phyloP scores from a whole-genome alignment of 495 filamentous ascomycete species.

The Cercophora sp. region DNA sequence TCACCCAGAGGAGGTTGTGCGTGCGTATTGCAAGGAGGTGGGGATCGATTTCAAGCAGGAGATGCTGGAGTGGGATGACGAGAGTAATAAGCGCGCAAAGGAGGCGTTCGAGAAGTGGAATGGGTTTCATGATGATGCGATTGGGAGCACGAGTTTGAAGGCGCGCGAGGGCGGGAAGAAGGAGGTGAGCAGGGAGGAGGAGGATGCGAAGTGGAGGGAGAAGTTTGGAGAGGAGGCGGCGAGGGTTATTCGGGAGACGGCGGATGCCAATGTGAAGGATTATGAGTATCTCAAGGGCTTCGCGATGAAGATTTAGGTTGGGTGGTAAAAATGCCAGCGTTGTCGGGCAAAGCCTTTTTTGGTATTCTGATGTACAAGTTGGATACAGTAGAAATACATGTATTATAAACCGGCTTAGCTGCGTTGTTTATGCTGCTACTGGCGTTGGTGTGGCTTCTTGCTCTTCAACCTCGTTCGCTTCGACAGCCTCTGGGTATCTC shows the following conservation, averaged over 20 bases:
- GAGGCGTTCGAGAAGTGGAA: conserved; percentile 90
- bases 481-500: conserved; percentile 28
- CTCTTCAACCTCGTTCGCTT: background rate
- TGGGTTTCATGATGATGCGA: conserved; percentile 93
- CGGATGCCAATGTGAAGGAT: conserved; percentile 74
- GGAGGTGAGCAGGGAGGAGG: conserved; percentile 49
- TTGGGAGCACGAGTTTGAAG: conserved; percentile 69
- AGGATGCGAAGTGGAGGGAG: conserved; percentile 72
- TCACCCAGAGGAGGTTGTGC: conserved; percentile 65
- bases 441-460: background rate
- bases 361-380: conserved; percentile 6
- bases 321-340: too few relatives aligned
- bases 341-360: too few relatives aligned
- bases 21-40: conserved; percentile 73
- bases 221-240: conserved; percentile 79
- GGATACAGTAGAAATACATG: conserved; percentile 11
- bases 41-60: conserved; percentile 63
- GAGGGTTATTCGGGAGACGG: conserved; percentile 68
- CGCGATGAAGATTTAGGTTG: conserved; percentile 52
- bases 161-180: conserved; percentile 54
- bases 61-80: conserved; percentile 82
- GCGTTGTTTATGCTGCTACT: background rate
- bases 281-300: conserved; percentile 93
- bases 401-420: background rate
- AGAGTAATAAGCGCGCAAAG: conserved; percentile 62